phyloP scores from a whole-genome alignment of 1,139 yeast genomes.

The Kurtzmaniella quercitrusa region DNA sequence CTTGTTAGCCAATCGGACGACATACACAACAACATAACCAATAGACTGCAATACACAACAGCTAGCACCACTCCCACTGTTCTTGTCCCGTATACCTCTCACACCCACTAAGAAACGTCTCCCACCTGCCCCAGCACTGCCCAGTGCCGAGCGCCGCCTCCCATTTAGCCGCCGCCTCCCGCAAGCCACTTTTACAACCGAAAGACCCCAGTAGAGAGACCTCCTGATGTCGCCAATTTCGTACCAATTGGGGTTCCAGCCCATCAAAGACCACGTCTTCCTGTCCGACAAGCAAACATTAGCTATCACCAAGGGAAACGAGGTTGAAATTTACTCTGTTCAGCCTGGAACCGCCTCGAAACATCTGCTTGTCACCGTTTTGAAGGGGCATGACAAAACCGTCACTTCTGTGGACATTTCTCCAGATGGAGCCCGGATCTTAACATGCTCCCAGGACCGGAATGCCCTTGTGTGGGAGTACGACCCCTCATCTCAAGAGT shows the following conservation, averaged over 20 bases:
- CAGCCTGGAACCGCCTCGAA: conserved; percentile 25
- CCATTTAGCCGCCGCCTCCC: neutral
- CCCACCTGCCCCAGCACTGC: neutral
- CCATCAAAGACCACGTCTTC: conserved; percentile 89
- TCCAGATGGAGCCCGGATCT: conserved; percentile 74
- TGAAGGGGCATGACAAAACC: conserved; percentile 87
- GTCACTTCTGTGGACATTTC: conserved; percentile 95
- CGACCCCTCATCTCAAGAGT: conserved; percentile 42
- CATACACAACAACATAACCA: too few species aligned
- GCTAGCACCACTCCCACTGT: too few species aligned
- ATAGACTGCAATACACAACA: too few species aligned
- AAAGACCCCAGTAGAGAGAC: conserved; percentile 28
- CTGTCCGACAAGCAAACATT: conserved; percentile 62
- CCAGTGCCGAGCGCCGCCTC: neutral
- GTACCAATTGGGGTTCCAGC: conserved; percentile 72
- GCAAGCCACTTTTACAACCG: neutral
- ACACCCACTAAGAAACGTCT: too few species aligned
- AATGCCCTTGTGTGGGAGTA: conserved; percentile 96
- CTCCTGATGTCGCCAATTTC: conserved; percentile 38
- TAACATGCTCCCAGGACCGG: conserved; percentile 97
- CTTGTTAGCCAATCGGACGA: too few species aligned
- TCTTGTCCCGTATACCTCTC: too few species aligned
- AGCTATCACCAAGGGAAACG: conserved; percentile 78
- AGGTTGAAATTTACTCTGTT: conserved; percentile 69
- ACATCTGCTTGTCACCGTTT: conserved; percentile 54